Base-by-base conservation (phyloP, 306 rosid species). In the Medicago arabica region DNA sequence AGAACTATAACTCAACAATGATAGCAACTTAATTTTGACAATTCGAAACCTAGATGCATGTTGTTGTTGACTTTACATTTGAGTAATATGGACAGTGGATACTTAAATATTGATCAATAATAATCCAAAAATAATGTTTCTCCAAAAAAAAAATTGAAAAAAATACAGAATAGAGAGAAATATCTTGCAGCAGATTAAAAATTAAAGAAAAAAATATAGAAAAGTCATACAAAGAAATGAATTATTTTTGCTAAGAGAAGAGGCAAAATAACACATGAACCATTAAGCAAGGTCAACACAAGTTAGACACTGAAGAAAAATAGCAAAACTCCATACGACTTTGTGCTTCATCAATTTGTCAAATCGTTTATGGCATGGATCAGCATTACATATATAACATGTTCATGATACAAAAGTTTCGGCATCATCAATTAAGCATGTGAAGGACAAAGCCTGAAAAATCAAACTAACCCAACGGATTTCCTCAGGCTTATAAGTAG, bases 401-500 rank as follows among this genome's bases (percentile, higher is more conserved):
- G 39, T 54, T 75, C 31, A 75, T 23, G 47, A 63, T 55, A 13
- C 60, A 41, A 78, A 53, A 75, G 21, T 69, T 59, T 40, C 39
- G 25, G 63, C 8, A 46, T 71, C 77, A 76, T 67, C 44, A 39
- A 36, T 58, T 31, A 41, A 43, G 41, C 4, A 53, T 23, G 34
- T 66, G 16, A 18, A 59, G 41, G 36, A 9, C 65, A 47, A 63
- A 67, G 49, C 10, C 18, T 2, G 62, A 75, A 40, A 54, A 69
- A 47, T 51, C 34, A 40, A n/a, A 71, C 78, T 67, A 80, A 95
- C 98, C 98, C 98, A 95, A 57, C 91, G 93, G 47, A 87, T 95
- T 85, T 95, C 97, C 82, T 95, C 97, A 1, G 98, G 97, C 84
- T 86, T 92, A 60, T 82, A 95, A 65, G 87, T 59, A 38, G 89